Conservation (phyloP, 176 grass and related monocot species). For the Raddia distichophylla region DNA sequence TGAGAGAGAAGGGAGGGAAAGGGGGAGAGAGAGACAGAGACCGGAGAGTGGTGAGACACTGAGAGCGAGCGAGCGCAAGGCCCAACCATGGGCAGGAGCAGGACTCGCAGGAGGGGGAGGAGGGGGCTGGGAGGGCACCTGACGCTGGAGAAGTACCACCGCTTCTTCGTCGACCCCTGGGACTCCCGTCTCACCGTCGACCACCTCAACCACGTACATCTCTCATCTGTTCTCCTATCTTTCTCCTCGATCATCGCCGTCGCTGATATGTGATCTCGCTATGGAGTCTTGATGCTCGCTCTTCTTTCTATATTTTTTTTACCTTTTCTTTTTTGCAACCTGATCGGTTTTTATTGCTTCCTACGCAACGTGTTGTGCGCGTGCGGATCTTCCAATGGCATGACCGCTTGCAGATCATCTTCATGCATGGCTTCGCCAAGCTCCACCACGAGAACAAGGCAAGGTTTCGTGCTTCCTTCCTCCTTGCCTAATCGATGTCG, state of each 20-base stretch:
- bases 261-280: neutral
- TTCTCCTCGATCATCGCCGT: neutral
- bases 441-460: slow-evolving; percentile 28
- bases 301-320: neutral
- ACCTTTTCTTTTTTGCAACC: neutral
- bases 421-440: slow-evolving; percentile 60
- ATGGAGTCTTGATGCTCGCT: neutral
- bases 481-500: too few species aligned
- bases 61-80: neutral
- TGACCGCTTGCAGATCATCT: slow-evolving; percentile 49
- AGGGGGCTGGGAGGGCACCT: slow-evolving; percentile 2
- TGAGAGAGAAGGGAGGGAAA: too few species aligned
- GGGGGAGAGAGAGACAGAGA: too few species aligned
- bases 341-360: neutral
- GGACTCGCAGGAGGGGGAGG: neutral
- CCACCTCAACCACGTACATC: slow-evolving; percentile 55
- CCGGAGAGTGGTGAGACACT: neutral
- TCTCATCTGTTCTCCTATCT: neutral
- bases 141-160: slow-evolving; percentile 60
- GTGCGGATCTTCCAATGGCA: neutral
- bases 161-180: slow-evolving; percentile 51
- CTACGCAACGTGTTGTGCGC: neutral
- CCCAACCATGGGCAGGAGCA: neutral
- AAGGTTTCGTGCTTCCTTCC: slow-evolving; percentile 32
- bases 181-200: slow-evolving; percentile 20